A percentile compares a stretch with the other conserved stretches of the same genome.
phyloP scores from a whole-genome alignment of 495 filamentous ascomycete species.

The Schizothecium vesticola region DNA sequence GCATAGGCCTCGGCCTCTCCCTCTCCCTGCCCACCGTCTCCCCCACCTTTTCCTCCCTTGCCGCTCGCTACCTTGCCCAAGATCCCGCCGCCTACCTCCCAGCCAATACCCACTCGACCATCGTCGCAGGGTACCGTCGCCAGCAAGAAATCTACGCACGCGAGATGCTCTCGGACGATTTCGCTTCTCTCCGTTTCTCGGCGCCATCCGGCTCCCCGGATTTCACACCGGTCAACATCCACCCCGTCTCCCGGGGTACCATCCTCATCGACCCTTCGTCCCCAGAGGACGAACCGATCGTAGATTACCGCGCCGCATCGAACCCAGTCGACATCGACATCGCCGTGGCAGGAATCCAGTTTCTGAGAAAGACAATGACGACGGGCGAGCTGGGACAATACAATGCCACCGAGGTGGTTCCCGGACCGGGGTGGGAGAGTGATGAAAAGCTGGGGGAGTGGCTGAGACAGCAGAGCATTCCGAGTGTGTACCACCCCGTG shows the following conservation, averaged over 20 bases:
- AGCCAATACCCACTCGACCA: constrained; percentile 27
- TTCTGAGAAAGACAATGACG: constrained; percentile 31
- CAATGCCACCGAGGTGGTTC: constrained; percentile 22
- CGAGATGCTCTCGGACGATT: constrained; percentile 28
- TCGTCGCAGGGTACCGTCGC: constrained; percentile 23
- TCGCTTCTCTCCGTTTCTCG: constrained; percentile 27
- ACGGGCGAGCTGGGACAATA: constrained; percentile 26
- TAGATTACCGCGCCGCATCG: constrained; percentile 37
- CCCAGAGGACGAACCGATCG: constrained; percentile 32
- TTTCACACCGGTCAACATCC: constrained; percentile 29
- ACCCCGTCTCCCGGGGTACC: constrained; percentile 31
- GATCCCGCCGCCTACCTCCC: constrained; percentile 36
- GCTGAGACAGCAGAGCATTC: constrained; percentile 21
- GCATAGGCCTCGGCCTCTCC: neutral
- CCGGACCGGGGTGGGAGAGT: constrained; percentile 23
- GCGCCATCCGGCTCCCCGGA: constrained; percentile 21
- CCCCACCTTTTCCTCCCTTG: constrained; percentile 18
- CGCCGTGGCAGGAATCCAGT: constrained; percentile 32
- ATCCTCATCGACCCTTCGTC: constrained; percentile 36
- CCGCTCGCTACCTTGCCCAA: constrained; percentile 23
- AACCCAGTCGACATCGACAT: constrained; percentile 41
- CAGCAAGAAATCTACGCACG: constrained; percentile 20
- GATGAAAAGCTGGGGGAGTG: constrained; percentile 25
- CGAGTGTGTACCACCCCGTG: constrained; percentile 35
- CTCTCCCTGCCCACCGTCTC: neutral